Base-by-base conservation (phyloP, 805 yeast genomes). In the Metschnikowia noctiluminum region DNA sequence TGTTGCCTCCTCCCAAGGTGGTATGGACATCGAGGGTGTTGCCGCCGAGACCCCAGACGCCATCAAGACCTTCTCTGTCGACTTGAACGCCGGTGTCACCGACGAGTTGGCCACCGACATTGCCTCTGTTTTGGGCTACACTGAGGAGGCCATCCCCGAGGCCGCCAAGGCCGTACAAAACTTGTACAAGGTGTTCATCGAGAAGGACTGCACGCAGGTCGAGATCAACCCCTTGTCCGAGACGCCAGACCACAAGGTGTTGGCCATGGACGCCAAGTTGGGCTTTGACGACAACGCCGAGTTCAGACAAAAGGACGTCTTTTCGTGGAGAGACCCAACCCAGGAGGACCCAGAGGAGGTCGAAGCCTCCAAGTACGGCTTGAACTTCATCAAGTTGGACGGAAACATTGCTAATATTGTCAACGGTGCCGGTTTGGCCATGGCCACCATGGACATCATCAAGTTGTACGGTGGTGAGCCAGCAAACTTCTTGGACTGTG, bases 391-490 rank as follows among this genome's bases (percentile, higher is more conserved):
- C 78, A 94, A 94, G 78, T 84, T 94, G 68, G 95, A 92, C 67
- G 99, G 99, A 74, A 89, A 90, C 80, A 92, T 94, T 66, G 99
- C 99, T 63, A 92, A 97, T 79, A 80, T 94, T 55, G 99, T 94
- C 70, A 94, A 94, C 74, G 99, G 99, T 79, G 99, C 99, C 51
- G 99, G 99, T 73, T 82, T 94, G 69, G 99, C 99, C 64, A 94
- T 94, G 99, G 99, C 99, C 62, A 94, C 99, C 58, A 91, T 94
- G 97, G 99, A 94, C 74, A 95, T 95, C 70, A 89, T 94, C 78
- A 90, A 94, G 78, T 82, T 94, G 63, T 88, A 90, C 77, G 97
- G 98, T 65, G 99, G 99, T 71, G 87, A 83, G 61, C 99, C 99
- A 63, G 99, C 99, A 58, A 94, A 94, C 81, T 94, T 94, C 82